Base-by-base conservation (phyloP, 345 rosid genomes). In the Arabidopsis arenosa region DNA sequence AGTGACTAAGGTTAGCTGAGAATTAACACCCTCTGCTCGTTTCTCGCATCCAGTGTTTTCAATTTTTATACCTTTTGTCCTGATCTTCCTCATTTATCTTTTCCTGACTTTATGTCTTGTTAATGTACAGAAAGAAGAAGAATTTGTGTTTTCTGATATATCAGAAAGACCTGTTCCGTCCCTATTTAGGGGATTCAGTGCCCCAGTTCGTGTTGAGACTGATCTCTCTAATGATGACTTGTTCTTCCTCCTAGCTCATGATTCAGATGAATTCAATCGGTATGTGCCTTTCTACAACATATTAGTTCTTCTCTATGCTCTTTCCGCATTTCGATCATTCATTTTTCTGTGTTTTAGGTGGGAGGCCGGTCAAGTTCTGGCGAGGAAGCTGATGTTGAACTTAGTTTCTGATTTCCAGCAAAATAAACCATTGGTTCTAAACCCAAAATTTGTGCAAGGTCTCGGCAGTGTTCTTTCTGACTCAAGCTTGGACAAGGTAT, bases 331-430 rank as follows among this genome's bases (percentile, higher is more conserved):
- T 68, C 0, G 8, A 18, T 63, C 45, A 55, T 74, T 65, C 47
- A 47, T 44, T 21, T 67, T 66, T 76, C 62, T 68, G 13, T 58
- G 66, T 82, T 71, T 80, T 75, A 92, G 99, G 51, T 95, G 98
- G 99, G 99, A 95, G 85, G 96, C 99, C 3, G 99, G 98, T 57
- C 99, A 95, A 79, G 73, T 93, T 60, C 79, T 95, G 77, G 98
- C 90, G 47, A 86, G 97, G 84, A 89, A 95, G 82, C 86, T 93
- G 75, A 95, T 95, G 94, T 90, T 95, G 12, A 84, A 83, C 79
- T 80, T 95, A 82, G 99, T 93, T 62, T 69, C 86, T 28, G 98
- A 89, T 81, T 89, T 86, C 82, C 99, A 88, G 62, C 90, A 88
- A 77, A 84, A 80, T 56, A 89, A 84, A 72, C 82, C 91, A 0